Evolutionary conservation across 371 early-diverging fungal genomes (phyloP).

Genomic region (Cokeromyces recurvatus): DNA sequence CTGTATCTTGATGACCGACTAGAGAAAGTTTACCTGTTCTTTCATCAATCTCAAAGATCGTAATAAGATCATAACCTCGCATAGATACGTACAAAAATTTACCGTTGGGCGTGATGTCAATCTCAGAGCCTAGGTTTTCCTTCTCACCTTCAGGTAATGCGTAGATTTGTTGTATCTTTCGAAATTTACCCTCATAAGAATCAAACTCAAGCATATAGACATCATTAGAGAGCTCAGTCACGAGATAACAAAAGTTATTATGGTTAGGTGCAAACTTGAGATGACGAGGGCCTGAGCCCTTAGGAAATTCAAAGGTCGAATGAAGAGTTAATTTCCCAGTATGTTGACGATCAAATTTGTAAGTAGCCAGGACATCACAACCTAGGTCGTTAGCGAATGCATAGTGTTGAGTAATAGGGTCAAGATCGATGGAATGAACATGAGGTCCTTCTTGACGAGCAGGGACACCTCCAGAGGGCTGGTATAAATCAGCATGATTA

Average conservation of each 20-base stretch:
- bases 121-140: conserved; percentile 33
- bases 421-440: conserved; percentile 35
- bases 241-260: conserved; percentile 26
- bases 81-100: conserved; percentile 35
- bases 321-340: conserved; percentile 6
- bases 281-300: conserved; percentile 45
- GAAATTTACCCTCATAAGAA: conserved; percentile 24
- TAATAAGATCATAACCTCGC: conserved; percentile 36
- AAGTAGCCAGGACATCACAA: conserved; percentile 27
- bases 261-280: conserved; percentile 29
- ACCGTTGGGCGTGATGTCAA: conserved; percentile 33
- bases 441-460: conserved; percentile 43
- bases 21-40: conserved; percentile 28
- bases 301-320: conserved; percentile 24
- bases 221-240: conserved; percentile 33
- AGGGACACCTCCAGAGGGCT: conserved; percentile 20
- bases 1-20: conserved; percentile 22
- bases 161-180: conserved; percentile 24
- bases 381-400: conserved; percentile 26
- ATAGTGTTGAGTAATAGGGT: conserved; percentile 20
- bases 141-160: conserved; percentile 28
- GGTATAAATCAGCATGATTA: conserved; percentile 8
- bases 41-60: conserved; percentile 28
- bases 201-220: conserved; percentile 34
- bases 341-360: conserved; percentile 14